These are phyloP conservation scores for Cocos nucifera DNA, from an alignment of 176 grass and related monocot species.

Conservation along the genomic window DNA sequence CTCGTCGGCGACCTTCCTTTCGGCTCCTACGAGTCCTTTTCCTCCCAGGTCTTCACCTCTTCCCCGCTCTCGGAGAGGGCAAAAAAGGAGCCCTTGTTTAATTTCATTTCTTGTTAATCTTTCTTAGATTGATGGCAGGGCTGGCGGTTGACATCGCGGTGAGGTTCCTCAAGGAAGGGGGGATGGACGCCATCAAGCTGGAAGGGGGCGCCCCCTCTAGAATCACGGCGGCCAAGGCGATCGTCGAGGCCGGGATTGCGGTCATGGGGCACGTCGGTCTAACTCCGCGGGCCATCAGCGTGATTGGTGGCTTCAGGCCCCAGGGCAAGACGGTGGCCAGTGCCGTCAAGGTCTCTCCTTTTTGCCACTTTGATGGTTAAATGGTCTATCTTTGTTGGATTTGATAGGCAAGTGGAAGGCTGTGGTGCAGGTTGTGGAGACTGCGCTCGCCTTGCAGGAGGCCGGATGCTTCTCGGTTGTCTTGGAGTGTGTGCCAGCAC, in stretches of 20 bases:
- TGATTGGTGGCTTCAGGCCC: slow-evolving; percentile 76
- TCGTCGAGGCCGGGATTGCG: slow-evolving; percentile 83
- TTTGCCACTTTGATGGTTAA: neutral
- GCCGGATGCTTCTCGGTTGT: slow-evolving; percentile 86
- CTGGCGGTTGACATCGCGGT: slow-evolving; percentile 75
- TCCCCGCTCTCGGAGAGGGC: too few relatives aligned
- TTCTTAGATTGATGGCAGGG: neutral
- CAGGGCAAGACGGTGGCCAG: slow-evolving; percentile 68
- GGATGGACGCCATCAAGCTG: slow-evolving; percentile 89
- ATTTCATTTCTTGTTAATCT: too few relatives aligned
- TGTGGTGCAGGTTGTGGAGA: slow-evolving; percentile 74
- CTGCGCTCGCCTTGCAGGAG: slow-evolving; percentile 80
- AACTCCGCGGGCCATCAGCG: slow-evolving; percentile 79
- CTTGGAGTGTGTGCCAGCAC: slow-evolving; percentile 81
- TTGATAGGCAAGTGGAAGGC: too few relatives aligned
- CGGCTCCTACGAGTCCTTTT: slow-evolving; percentile 68
- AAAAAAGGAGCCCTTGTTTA: too few relatives aligned
- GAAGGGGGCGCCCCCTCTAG: slow-evolving; percentile 75
- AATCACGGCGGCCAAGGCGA: slow-evolving; percentile 74
- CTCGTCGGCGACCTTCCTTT: slow-evolving; percentile 86
- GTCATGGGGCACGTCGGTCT: slow-evolving; percentile 90
- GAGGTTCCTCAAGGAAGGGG: slow-evolving; percentile 78
- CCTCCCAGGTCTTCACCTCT: slow-evolving; percentile 33
- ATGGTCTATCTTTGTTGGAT: too few relatives aligned
- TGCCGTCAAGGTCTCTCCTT: slow-evolving; percentile 59